These are phyloP conservation scores for Diaporthe destruens DNA, from an alignment of 2,329 filamentous ascomycete genomes.

Conservation along the genomic window DNA sequence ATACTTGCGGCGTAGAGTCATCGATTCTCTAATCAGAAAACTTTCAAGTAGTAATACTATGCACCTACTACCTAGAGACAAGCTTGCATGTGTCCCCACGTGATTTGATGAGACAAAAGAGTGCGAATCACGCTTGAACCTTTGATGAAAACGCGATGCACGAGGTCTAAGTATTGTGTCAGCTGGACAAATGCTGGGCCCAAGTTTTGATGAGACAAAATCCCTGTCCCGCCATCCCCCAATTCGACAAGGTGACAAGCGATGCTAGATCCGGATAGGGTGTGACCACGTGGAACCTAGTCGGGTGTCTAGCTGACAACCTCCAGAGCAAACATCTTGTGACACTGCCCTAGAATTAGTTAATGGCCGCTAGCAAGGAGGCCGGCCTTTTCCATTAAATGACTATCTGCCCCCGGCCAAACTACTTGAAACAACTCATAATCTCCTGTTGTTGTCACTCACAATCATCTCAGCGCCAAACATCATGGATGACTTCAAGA, in stretches of 20 bases:
- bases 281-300: constrained; percentile 24
- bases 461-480: no score
- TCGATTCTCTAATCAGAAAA: no score
- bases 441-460: not conserved
- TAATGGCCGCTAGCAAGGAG: not conserved
- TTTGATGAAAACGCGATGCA: not conserved
- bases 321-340: not conserved
- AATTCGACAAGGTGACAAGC: constrained; percentile 4
- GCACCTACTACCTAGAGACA: no score
- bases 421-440: not conserved
- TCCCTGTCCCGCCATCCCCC: constrained; percentile 1
- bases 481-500: constrained; percentile 23
- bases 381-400: not conserved
- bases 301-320: not conserved
- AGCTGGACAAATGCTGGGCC: not conserved
- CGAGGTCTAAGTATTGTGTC: not conserved
- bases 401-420: not conserved
- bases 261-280: constrained; percentile 25
- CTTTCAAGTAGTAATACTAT: no score
- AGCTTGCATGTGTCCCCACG: no score
- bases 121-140: no score
- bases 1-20: no score
- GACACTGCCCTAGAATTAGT: no score
- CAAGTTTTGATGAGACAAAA: constrained; percentile 6
- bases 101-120: no score